These are phyloP conservation scores for Fusarium graminum DNA, from an alignment of 2,329 filamentous ascomycete genomes.

Conservation along the genomic window DNA sequence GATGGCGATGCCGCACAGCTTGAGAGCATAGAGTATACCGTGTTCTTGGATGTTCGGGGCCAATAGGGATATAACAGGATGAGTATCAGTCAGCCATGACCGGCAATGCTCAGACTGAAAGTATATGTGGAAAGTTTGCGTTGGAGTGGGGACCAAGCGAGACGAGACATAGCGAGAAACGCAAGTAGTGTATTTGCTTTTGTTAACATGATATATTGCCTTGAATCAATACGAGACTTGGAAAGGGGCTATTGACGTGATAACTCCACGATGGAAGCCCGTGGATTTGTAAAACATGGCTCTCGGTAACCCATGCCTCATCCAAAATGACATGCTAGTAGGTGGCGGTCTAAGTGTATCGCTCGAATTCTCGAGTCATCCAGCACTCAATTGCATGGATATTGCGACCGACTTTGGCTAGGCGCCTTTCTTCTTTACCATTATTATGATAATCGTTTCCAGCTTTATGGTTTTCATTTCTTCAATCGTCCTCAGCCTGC, in stretches of 20 bases:
- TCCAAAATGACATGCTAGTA: constrained; percentile 28
- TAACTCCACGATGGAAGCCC: constrained; percentile 14
- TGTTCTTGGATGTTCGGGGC: not conserved
- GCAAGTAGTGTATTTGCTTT: constrained; percentile 31
- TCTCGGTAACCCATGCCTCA: constrained; percentile 11
- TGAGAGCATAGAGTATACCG: not conserved
- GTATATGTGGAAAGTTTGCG: constrained; percentile 36
- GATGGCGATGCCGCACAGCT: not conserved
- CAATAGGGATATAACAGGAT: constrained; percentile 4
- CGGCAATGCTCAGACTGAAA: constrained; percentile 22
- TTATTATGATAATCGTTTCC: constrained; percentile 26
- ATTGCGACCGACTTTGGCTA: constrained; percentile 5
- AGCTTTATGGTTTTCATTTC: constrained; percentile 2
- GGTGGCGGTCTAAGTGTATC: constrained; percentile 15
- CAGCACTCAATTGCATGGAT: constrained; percentile 14
- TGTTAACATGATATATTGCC: constrained; percentile 44
- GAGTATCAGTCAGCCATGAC: constrained; percentile 20
- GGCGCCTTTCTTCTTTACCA: constrained; percentile 10
- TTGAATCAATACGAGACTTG: constrained; percentile 38
- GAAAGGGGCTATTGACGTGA: constrained; percentile 16
- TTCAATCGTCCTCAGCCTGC: constrained; percentile 75
- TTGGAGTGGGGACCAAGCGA: constrained; percentile 17
- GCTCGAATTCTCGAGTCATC: constrained; percentile 20
- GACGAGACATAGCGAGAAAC: constrained; percentile 36
- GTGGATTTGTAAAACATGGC: constrained; percentile 3